Evolutionary conservation across 305 asterid genomes (phyloP), one percentile per base, ranked within the genome.

Genomic region (Ilex paraguariensis): DNA sequence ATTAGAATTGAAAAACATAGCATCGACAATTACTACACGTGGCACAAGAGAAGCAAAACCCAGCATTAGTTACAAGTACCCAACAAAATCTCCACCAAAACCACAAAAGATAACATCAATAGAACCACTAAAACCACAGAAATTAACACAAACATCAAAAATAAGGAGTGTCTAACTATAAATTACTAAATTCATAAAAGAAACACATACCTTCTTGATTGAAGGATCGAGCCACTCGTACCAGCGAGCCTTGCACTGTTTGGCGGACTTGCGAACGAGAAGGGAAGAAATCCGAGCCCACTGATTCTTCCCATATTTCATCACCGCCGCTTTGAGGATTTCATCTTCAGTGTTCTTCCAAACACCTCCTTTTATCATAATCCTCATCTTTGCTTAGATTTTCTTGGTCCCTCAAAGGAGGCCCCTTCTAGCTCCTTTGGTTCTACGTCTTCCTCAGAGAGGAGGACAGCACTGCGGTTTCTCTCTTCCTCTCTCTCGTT

Each of bases 321-420:
- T 93, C 10, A 93, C 97, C 55, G 97, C 97, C 13, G 99, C 97
- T 73, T 93, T 90, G 58, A 93, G 60, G 67, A 90, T 93, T 81
- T 93, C 99, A 62, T 90, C 99, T 75, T 93, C 99, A 72, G 96
- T 90, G 79, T 93, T 90, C 84, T 93, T 93, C 97, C 99, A 93
- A 57, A 93, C 97, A 31, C 99, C 99, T n/a, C 99, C 99, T 70
- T 90, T 90, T 57, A 90, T 87, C 97, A 93, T 93, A 59, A 86
- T 90, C 95, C 99, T 87, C 99, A 93, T 90, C 45, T 67, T 83
- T 45, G 51, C 79, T 13, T 14, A 17, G 21, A 66, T 54, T 42
- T 61, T 31, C 6, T 3, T 3, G 32, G 13, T 48, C 16, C 30
- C 54, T 30, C 16, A 55, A 61, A 65, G 56, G 55, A 61, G 31